Evolutionary conservation across 768 basidiomycete species (phyloP), one percentile per base, ranked within the genome.

Genomic region (Tulasnella calospora): DNA sequence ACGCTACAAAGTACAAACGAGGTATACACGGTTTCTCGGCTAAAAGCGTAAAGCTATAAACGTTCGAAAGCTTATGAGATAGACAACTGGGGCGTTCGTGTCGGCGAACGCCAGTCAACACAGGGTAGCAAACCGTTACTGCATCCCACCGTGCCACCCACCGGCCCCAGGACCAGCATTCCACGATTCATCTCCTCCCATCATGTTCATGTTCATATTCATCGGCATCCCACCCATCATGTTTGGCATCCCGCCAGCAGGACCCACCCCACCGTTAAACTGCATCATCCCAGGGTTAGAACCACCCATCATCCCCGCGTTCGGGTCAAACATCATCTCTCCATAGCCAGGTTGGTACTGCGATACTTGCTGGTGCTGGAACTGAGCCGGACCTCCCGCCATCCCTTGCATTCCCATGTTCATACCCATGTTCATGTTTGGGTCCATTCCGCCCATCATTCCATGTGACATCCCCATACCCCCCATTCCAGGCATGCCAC

Each of bases 171-270:
- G 19, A 13, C 57, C 57, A 30, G 57, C 12, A 9, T 61, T 61
- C 57, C 57, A 61, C 23, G 23, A 30, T 30, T 61, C 57, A n/a
- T 61, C 57, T 30, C 57, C 57, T n/a, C 57, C 57, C 57, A 61
- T 61, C 57, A 61, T 61, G 30, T 55, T 67, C 76, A 13, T 41
- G 76, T 30, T 40, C 71, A 74, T 84, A 83, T 19, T 84, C 85
- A 71, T 70, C 7, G 84, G 82, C 81, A 85, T 83, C 0, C 85
- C 79, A 80, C 81, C 81, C 40, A 78, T 79, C 57, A 76, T 72
- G 77, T 44, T 78, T 71, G 83, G 84, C 71, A 84, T 82, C 55
- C 72, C 71, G 33, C 78, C 74, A 35, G 70, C 79, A 13, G 72
- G 44, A 15, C 80, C 80, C 51, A 81, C 57, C 23, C n/a, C 23